These are phyloP conservation scores for Papiliotrema terrestris DNA, from an alignment of 1,284 basidiomycete species.

Conservation along the genomic window DNA sequence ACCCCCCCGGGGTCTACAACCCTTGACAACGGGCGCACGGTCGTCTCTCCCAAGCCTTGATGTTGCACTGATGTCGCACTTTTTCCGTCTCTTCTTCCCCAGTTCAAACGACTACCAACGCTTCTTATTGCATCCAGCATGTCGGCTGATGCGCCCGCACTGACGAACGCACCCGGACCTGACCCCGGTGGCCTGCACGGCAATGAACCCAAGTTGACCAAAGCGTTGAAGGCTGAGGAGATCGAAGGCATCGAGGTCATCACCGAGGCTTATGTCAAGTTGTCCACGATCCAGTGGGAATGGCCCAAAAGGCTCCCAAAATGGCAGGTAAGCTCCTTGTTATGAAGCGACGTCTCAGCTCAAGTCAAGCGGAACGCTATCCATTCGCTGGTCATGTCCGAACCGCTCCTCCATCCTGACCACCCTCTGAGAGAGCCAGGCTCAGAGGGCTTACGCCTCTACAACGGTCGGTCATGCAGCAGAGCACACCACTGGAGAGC, in stretches of 20 bases:
- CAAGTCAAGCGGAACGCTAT: conserved; percentile 52
- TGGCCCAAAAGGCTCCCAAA: conserved; percentile 25
- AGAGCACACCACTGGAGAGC: not conserved
- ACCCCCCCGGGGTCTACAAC: too few species aligned
- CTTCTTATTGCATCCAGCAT: too few species aligned
- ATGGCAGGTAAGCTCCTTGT: conserved; percentile 26
- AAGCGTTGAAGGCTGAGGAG: too few species aligned
- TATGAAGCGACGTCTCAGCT: not conserved
- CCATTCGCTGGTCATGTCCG: conserved; percentile 64
- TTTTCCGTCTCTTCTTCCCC: too few species aligned
- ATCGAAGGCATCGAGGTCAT: conserved; percentile 10
- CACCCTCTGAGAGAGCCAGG: conserved; percentile 58
- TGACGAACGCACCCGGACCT: too few species aligned
- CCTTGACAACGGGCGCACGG: too few species aligned
- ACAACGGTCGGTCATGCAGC: not conserved
- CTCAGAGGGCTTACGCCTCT: not conserved
- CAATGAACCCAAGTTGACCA: too few species aligned
- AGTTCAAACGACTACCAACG: too few species aligned
- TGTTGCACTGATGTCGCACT: too few species aligned
- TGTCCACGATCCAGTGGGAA: conserved; percentile 36
- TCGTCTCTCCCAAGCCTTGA: too few species aligned
- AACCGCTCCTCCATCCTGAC: conserved; percentile 62
- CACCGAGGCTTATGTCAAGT: conserved; percentile 36
- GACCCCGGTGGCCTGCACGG: too few species aligned
- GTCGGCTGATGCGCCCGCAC: too few species aligned